A percentile compares a stretch with the other conserved stretches of the same genome.
Evolutionary conservation across 2,329 filamentous ascomycete genomes (phyloP).

Genomic region (Trichoderma sp.): DNA sequence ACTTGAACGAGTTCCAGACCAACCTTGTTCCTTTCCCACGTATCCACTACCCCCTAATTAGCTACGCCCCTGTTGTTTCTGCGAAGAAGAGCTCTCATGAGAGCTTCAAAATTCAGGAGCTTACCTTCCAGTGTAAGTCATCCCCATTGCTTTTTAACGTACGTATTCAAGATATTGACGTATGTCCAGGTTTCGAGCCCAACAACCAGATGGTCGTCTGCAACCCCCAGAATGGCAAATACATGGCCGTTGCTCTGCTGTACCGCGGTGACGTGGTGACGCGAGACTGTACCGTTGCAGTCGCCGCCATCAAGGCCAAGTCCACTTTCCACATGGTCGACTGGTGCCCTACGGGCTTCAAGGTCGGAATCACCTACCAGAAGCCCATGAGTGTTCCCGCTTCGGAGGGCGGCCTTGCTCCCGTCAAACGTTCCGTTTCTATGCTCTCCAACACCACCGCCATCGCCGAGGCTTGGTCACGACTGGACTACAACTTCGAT

Average conservation of each 20-base stretch:
- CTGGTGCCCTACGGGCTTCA: slow-evolving; percentile 75
- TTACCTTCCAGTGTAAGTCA: slow-evolving; percentile 67
- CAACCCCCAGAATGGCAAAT: slow-evolving; percentile 71
- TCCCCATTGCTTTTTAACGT: slow-evolving; percentile 30
- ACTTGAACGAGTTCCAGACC: slow-evolving; percentile 76
- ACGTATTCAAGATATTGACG: slow-evolving; percentile 24
- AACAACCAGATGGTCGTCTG: slow-evolving; percentile 80
- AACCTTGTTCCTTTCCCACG: slow-evolving; percentile 72
- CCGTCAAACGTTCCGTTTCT: slow-evolving; percentile 62
- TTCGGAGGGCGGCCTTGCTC: slow-evolving; percentile 57
- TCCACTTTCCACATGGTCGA: slow-evolving; percentile 71
- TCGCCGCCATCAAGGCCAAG: slow-evolving; percentile 68
- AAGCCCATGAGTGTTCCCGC: slow-evolving; percentile 61
- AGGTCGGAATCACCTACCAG: slow-evolving; percentile 74
- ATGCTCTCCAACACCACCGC: slow-evolving; percentile 76
- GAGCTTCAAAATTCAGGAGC: slow-evolving; percentile 80
- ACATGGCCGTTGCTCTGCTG: slow-evolving; percentile 71
- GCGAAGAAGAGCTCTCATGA: slow-evolving; percentile 77
- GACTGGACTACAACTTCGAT: slow-evolving; percentile 72
- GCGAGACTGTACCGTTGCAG: slow-evolving; percentile 66
- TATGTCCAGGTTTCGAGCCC: slow-evolving; percentile 63
- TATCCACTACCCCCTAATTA: slow-evolving; percentile 73
- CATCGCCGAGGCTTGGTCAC: slow-evolving; percentile 71
- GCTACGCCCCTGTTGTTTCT: slow-evolving; percentile 69
- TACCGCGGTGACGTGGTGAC: slow-evolving; percentile 72